Conservation (phyloP, 2,329 filamentous ascomycete genomes). For the Aspergillus eucalypticola region DNA sequence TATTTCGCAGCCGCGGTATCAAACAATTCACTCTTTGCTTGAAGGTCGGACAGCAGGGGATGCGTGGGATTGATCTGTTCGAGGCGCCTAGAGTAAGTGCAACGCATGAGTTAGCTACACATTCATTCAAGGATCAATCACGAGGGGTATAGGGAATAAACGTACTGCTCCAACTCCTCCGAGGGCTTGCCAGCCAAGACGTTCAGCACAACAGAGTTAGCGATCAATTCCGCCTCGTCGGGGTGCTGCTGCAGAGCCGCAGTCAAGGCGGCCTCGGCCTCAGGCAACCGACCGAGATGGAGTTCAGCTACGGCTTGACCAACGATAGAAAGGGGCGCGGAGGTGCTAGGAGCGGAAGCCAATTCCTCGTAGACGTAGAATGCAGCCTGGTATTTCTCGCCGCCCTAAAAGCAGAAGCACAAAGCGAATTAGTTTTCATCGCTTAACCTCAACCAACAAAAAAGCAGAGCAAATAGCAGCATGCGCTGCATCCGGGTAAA, state of each 20-base stretch:
- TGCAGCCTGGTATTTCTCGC: conserved; percentile 92
- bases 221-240: conserved; percentile 71
- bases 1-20: conserved; percentile 86
- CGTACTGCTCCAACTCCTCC: conserved; percentile 63
- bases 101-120: neutral
- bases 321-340: conserved; percentile 73
- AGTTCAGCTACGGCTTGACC: conserved; percentile 89
- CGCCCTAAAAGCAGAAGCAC: conserved; percentile 60
- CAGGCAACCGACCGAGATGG: conserved; percentile 82
- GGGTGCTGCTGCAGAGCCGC: conserved; percentile 76
- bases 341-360: conserved; percentile 79
- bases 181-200: conserved; percentile 73
- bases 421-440: neutral
- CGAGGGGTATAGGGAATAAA: conserved; percentile 12
- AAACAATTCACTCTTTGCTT: conserved; percentile 84
- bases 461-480: too few relatives aligned
- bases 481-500: neutral
- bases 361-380: conserved; percentile 99
- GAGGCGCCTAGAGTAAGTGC: conserved; percentile 37
- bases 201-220: conserved; percentile 79
- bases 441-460: neutral
- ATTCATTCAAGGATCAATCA: neutral
- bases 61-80: conserved; percentile 64
- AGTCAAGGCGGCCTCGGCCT: conserved; percentile 83
- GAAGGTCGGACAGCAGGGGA: conserved; percentile 69